Evolutionary conservation across 2,329 filamentous ascomycete species (phyloP), one percentile per base, ranked within the genome.

Genomic region (Cytospora mali): DNA sequence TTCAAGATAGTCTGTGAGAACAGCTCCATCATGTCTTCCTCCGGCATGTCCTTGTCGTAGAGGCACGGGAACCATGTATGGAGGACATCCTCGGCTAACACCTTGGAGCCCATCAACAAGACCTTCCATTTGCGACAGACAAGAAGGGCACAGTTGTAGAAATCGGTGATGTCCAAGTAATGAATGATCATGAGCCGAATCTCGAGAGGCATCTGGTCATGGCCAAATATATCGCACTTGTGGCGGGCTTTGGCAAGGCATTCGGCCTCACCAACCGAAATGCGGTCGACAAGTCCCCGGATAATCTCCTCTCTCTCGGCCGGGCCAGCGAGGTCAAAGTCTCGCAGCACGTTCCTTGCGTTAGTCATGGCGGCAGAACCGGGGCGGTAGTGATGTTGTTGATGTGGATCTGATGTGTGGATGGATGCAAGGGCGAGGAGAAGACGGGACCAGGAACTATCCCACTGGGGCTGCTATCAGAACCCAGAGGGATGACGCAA

Each of bases 41-140:
- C 27, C 29, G 29, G 23, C 51, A 33, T 53, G 5, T 27, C 10
- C 25, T 13, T 16, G 6, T 14, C 5, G 9, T 52, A 21, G 1
- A 29, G n/a, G 7, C 27, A 28, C 1, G 62, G 52, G 14, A 63
- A 56, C 27, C 58, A 31, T 18, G 25, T 39, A 6, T 23, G 21
- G 11, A 61, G 16, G 7, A 63, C 14, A 39, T 61, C 18, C 4
- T 53, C 21, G 11, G 23, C 31, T 3, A 61, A 21, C 25, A 13
- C 31, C 13, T 33, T 46, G 21, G 25, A 35, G 7, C n/a, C 4
- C 51, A 52, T 33, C 4, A 63, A 27, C 2, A 46, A 11, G n/a
- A 29, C 23, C 23, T 35, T 59, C 62, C 62, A 63, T 50, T 21
- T 5, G 18, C 33, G 62, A n/a, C 33, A 61, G 46, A 63, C 62